Evolutionary conservation across 2,329 filamentous ascomycete species (phyloP), one percentile per base, ranked within the genome.

Genomic region (Fusarium incarnatum): DNA sequence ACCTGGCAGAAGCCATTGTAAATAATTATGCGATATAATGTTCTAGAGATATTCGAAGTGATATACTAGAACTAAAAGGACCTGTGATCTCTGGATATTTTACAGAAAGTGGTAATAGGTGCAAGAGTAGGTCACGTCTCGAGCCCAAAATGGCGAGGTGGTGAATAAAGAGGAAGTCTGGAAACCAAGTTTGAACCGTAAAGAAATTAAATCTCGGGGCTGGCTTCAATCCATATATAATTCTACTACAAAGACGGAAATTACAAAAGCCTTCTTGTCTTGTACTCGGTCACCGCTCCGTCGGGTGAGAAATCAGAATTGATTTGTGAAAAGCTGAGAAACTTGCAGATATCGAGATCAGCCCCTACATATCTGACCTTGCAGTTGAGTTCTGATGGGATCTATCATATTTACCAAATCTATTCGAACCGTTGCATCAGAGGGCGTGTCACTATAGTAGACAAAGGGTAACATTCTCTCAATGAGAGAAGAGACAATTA

Each of bases 121-220:
- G 6, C 16, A n/a, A 20, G 11, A 20, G 1, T 12, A 16, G 16
- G 8, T n/a, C 25, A 48, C 22, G 47, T 32, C 60, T 46, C 22
- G n/a, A 58, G 50, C 59, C 60, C 60, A 64, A 64, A 64, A 64
- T 64, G 60, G 27, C 60, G 23, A 42, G 44, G 25, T 16, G 16
- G 45, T 27, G 23, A 16, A 42, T 27, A 15, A 25, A 28, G 9
- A 22, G n/a, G 25, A 12, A 44, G 32, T 18, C 30, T 10, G 45
- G 22, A 28, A 27, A 20, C 13, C n/a, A 25, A 27, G n/a, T 53
- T 25, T 27, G 34, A 41, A 27, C 10, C 12, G 20, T n/a, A 27
- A 12, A 28, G n/a, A 16, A 16, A 44, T 13, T 10, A 11, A n/a
- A 5, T 6, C 10, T 22, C 6, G 18, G 2, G 49, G 23, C 15